Evolutionary conservation across 495 filamentous ascomycete genomes (phyloP).

Genomic region (Penicillium roqueforti): DNA sequence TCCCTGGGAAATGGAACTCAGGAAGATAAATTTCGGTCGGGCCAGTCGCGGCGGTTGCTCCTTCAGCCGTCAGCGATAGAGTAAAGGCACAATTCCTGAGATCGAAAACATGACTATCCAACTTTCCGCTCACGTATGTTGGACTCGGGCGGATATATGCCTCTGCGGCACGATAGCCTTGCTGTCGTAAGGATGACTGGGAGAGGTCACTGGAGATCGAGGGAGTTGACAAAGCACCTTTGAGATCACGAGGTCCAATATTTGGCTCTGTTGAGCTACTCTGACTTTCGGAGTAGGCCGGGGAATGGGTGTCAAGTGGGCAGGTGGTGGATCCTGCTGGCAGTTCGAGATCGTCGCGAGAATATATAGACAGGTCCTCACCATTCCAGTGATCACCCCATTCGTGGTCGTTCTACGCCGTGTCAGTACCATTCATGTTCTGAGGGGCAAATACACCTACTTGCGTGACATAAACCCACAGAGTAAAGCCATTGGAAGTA

Average conservation of each 20-base stretch:
- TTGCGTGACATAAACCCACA: slow-evolving; percentile 81
- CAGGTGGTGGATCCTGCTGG: slow-evolving; percentile 29
- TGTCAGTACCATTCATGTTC: not conserved
- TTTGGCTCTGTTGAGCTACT: slow-evolving; percentile 50
- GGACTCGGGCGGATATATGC: slow-evolving; percentile 87
- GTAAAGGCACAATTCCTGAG: slow-evolving; percentile 69
- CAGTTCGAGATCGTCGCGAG: slow-evolving; percentile 71
- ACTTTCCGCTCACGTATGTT: slow-evolving; percentile 63
- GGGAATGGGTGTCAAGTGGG: slow-evolving; percentile 47
- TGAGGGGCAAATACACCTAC: slow-evolving; percentile 40
- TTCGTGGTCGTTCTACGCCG: slow-evolving; percentile 69
- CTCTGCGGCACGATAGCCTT: slow-evolving; percentile 84
- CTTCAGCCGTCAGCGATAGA: slow-evolving; percentile 55
- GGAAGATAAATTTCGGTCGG: slow-evolving; percentile 87
- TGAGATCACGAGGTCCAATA: slow-evolving; percentile 67
- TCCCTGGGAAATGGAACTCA: slow-evolving; percentile 86
- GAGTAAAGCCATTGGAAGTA: slow-evolving; percentile 71
- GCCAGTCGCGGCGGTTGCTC: slow-evolving; percentile 48
- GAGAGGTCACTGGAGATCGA: slow-evolving; percentile 62
- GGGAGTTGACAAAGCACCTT: slow-evolving; percentile 63
- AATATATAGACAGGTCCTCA: slow-evolving; percentile 90
- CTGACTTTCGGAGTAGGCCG: slow-evolving; percentile 57
- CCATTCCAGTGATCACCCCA: slow-evolving; percentile 97
- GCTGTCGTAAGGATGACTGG: slow-evolving; percentile 42
- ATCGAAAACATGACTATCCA: slow-evolving; percentile 72